phyloP scores from a whole-genome alignment of 2,329 filamentous ascomycete genomes.

The Talaromyces sp. region DNA sequence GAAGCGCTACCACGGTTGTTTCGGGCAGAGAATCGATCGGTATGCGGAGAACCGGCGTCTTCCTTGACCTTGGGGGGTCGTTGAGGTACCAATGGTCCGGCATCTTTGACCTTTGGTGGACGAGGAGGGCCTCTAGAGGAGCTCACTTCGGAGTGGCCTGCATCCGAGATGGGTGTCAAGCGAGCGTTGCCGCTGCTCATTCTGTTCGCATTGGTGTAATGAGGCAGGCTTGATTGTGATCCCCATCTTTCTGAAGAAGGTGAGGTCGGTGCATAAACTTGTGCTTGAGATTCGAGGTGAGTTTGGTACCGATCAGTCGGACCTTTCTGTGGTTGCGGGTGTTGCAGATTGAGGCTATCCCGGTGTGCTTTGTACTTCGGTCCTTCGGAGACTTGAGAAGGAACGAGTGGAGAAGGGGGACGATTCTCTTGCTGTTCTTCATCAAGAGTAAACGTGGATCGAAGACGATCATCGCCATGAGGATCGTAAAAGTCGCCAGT shows the following conservation, averaged over 20 bases:
- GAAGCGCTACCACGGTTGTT: slow-evolving; percentile 28
- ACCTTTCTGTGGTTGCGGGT: slow-evolving; percentile 62
- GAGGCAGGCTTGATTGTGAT: slow-evolving; percentile 41
- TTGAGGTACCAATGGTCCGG: slow-evolving; percentile 58
- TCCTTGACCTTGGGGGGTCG: slow-evolving; percentile 41
- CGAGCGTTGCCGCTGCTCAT: slow-evolving; percentile 37
- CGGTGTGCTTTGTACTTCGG: slow-evolving; percentile 65
- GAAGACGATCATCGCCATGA: slow-evolving; percentile 45
- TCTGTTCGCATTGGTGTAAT: slow-evolving; percentile 28
- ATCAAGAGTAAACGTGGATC: slow-evolving; percentile 43
- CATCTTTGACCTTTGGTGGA: slow-evolving; percentile 54
- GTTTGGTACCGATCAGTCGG: slow-evolving; percentile 60
- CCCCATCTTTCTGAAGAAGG: slow-evolving; percentile 46
- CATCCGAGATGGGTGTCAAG: slow-evolving; percentile 47
- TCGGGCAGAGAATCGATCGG: slow-evolving; percentile 41
- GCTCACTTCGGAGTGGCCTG: slow-evolving; percentile 43
- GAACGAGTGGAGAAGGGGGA: slow-evolving; percentile 60
- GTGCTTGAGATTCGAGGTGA: slow-evolving; percentile 59
- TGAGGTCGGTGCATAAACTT: slow-evolving; percentile 47
- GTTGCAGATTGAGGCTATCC: slow-evolving; percentile 61
- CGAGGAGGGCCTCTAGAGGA: slow-evolving; percentile 45
- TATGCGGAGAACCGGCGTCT: slow-evolving; percentile 35
- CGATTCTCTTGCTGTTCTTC: slow-evolving; percentile 42
- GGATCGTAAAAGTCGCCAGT: slow-evolving; percentile 44
- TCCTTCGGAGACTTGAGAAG: slow-evolving; percentile 54